Percentiles rank a stretch among this genome's conserved stretches.
These are phyloP conservation scores for Claviceps humidiphila DNA, from an alignment of 2,329 filamentous ascomycete genomes.

Conservation along the genomic window DNA sequence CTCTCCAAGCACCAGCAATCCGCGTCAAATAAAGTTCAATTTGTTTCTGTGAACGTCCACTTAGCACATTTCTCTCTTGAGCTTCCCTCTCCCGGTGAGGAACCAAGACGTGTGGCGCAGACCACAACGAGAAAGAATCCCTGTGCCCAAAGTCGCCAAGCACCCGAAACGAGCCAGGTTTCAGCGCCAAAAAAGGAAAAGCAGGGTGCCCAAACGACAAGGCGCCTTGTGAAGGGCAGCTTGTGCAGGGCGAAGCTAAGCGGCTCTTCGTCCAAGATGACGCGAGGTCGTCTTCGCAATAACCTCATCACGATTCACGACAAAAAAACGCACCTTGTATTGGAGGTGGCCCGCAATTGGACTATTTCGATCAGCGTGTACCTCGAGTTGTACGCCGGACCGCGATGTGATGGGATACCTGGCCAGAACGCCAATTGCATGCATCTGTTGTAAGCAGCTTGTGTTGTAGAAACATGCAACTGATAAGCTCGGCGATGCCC, in stretches of 20 bases:
- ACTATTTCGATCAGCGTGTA: not conserved
- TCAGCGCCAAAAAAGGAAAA: not conserved
- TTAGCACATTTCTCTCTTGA: conserved; percentile 3
- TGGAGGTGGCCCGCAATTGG: not conserved
- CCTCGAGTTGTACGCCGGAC: not conserved
- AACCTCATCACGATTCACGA: not conserved
- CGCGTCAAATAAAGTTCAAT: conserved; percentile 1
- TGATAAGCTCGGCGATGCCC: not conserved
- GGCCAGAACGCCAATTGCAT: not conserved
- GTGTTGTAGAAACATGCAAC: not conserved
- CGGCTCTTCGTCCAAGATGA: not conserved
- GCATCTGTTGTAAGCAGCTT: not conserved
- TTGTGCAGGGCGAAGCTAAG: not conserved
- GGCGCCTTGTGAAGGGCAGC: not conserved
- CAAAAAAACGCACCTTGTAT: not conserved
- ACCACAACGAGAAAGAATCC: not conserved
- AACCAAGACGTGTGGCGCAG: conserved; percentile 4
- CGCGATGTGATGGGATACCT: not conserved
- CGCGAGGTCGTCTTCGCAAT: not conserved
- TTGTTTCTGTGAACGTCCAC: conserved; percentile 1
- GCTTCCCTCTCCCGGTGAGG: not conserved
- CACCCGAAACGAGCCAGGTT: conserved; percentile 1
- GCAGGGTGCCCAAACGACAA: not conserved
- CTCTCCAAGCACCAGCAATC: conserved; percentile 1
- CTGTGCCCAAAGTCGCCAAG: not conserved